phyloP scores from a whole-genome alignment of 805 yeast genomes.

The Wickerhamomyces bisporus region DNA sequence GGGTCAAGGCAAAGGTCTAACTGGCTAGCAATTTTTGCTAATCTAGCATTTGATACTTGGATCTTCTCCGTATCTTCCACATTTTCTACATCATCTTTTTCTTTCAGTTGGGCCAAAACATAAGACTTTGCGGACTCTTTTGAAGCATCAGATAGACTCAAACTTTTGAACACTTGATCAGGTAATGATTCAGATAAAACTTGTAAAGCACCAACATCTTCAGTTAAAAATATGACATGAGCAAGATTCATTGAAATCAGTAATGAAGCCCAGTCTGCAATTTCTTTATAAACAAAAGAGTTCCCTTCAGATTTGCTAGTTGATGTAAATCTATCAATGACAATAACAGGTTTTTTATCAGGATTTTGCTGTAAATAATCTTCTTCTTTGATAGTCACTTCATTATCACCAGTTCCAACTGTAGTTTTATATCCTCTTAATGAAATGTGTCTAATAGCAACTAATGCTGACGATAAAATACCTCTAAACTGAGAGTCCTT shows the following conservation, averaged over 20 bases:
- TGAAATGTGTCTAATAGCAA: conserved; percentile 68
- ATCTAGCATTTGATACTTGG: conserved; percentile 1
- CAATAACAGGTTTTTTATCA: conserved; percentile 78
- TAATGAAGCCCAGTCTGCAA: conserved; percentile 87
- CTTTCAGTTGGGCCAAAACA: conserved; percentile 50
- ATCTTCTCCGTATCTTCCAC: conserved; percentile 15
- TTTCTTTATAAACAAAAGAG: conserved; percentile 60
- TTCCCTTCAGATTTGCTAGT: conserved; percentile 53
- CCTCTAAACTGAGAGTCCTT: conserved; percentile 77
- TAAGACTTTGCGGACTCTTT: conserved; percentile 62
- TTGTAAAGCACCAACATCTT: conserved; percentile 74
- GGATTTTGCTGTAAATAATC: conserved; percentile 84
- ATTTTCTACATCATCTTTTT: conserved; percentile 23
- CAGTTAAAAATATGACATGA: conserved; percentile 83
- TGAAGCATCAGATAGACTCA: conserved; percentile 79
- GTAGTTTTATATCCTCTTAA: conserved; percentile 38
- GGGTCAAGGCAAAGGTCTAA: conserved; percentile 62
- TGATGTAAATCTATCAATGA: conserved; percentile 64
- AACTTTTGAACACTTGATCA: conserved; percentile 74
- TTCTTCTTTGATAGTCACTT: conserved; percentile 54
- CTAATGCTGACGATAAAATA: conserved; percentile 66
- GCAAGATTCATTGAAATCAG: conserved; percentile 76
- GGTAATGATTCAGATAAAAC: conserved; percentile 71
- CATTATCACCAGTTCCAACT: conserved; percentile 27
- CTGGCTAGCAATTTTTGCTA: conserved; percentile 24